A percentile compares a stretch with the other conserved stretches of the same genome.
phyloP scores from a whole-genome alignment of 345 rosid genomes.

The Moringa oleifera region DNA sequence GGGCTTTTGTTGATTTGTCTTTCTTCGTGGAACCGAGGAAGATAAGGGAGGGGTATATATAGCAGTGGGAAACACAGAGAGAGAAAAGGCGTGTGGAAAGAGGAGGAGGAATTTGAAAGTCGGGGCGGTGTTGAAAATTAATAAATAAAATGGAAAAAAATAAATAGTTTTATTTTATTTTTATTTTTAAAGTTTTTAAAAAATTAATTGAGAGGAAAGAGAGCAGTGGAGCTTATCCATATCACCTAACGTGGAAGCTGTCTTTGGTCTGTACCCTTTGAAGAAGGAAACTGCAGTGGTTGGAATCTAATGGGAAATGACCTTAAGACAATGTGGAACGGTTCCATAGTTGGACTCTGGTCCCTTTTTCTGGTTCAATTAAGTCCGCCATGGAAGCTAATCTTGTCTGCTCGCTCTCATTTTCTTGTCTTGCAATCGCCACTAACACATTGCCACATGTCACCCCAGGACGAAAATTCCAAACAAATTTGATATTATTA shows the following conservation, averaged over 20 bases:
- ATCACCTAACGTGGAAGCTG: constrained; percentile 10
- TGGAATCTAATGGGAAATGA: no score
- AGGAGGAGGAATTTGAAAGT: constrained; percentile 21
- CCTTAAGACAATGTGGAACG: not conserved
- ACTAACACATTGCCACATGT: not conserved
- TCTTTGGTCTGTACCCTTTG: no score
- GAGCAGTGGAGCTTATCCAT: constrained; percentile 34
- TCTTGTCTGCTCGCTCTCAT: not conserved
- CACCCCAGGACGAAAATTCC: no score
- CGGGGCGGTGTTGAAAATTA: not conserved
- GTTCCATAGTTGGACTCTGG: constrained; percentile 19
- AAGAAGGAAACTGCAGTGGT: not conserved
- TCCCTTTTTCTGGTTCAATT: constrained; percentile 5
- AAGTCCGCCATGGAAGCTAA: constrained; percentile 9
- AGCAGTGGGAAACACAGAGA: not conserved
- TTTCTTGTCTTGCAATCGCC: not conserved
- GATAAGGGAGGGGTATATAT: constrained; percentile 3
- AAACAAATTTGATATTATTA: no score
- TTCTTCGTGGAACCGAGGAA: no score
- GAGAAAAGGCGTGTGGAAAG: constrained; percentile 22
- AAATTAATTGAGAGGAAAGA: not conserved
- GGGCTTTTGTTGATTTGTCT: not conserved
- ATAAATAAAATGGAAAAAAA: no score
- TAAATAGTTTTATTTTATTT: not conserved
- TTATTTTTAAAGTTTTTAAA: not conserved